Conservation (phyloP, 2,329 filamentous ascomycete species). For the Chaetomiaceae sp. region DNA sequence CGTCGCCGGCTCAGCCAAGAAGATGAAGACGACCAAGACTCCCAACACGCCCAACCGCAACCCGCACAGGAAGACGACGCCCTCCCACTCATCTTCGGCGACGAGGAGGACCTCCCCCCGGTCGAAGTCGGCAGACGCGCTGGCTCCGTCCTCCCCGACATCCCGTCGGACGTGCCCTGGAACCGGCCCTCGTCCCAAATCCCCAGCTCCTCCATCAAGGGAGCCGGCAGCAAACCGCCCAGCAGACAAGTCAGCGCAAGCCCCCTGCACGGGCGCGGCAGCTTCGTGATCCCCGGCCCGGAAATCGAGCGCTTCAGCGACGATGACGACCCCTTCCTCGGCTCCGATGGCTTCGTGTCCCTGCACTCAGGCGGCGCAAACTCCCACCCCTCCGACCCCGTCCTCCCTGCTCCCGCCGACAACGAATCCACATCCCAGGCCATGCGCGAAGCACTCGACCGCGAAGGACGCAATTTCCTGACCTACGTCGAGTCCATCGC, state of each 20-base stretch:
- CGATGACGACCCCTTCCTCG: slow-evolving; percentile 25
- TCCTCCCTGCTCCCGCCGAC: slow-evolving; percentile 22
- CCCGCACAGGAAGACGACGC: slow-evolving; percentile 1
- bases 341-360: slow-evolving; percentile 31
- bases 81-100: slow-evolving; percentile 10
- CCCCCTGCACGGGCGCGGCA: slow-evolving; percentile 32
- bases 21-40: slow-evolving; percentile 6
- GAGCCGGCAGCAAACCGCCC: slow-evolving; percentile 36
- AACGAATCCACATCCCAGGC: slow-evolving; percentile 29
- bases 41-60: slow-evolving; percentile 13
- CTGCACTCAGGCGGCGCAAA: slow-evolving; percentile 30
- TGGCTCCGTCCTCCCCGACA: slow-evolving; percentile 61
- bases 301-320: slow-evolving; percentile 48
- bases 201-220: slow-evolving; percentile 44
- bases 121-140: slow-evolving; percentile 67
- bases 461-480: slow-evolving; percentile 43
- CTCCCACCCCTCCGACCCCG: slow-evolving; percentile 19
- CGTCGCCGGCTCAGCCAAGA: slow-evolving; percentile 20
- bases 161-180: slow-evolving; percentile 51
- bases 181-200: slow-evolving; percentile 44
- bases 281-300: slow-evolving; percentile 17
- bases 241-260: slow-evolving; percentile 32
- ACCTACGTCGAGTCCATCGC: slow-evolving; percentile 37
- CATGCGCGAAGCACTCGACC: slow-evolving; percentile 38
- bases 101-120: slow-evolving; percentile 30